Conservation (phyloP, 73 alveolate genomes). For the Paramecium tetraurelia region DNA sequence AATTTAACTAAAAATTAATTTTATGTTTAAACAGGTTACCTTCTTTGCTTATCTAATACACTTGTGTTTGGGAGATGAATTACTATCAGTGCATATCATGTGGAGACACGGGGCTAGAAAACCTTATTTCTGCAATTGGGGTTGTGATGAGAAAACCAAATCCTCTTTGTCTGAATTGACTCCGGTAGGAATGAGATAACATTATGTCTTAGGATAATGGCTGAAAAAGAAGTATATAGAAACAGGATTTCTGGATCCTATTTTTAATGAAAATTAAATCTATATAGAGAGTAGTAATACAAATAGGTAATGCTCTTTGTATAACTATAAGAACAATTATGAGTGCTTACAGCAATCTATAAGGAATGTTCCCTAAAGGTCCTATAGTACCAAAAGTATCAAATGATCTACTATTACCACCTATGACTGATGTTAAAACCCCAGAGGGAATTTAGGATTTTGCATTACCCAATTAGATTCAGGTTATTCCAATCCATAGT, state of each 20-base stretch:
- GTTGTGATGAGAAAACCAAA: slow-evolving; percentile 27
- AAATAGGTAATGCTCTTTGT: slow-evolving; percentile 46
- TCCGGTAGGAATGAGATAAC: slow-evolving; percentile 82
- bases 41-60: not conserved
- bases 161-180: slow-evolving; percentile 74
- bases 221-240: slow-evolving; percentile 71
- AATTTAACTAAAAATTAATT: not conserved
- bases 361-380: slow-evolving; percentile 83
- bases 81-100: not conserved
- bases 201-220: slow-evolving; percentile 78
- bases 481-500: not conserved
- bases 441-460: not conserved
- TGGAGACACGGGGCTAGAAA: slow-evolving; percentile 62
- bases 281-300: slow-evolving; percentile 72
- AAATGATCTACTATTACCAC: not conserved
- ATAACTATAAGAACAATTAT: slow-evolving; percentile 63
- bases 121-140: slow-evolving; percentile 40
- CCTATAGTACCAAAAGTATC: slow-evolving; percentile 47
- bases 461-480: not conserved
- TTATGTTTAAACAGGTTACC: not conserved
- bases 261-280: slow-evolving; percentile 79
- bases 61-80: not conserved
- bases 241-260: slow-evolving; percentile 65
- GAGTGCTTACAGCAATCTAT: slow-evolving; percentile 84
- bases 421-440: not conserved